Evolutionary conservation across 2,329 filamentous ascomycete genomes (phyloP).

Genomic region (Botrytis hyacinthi): DNA sequence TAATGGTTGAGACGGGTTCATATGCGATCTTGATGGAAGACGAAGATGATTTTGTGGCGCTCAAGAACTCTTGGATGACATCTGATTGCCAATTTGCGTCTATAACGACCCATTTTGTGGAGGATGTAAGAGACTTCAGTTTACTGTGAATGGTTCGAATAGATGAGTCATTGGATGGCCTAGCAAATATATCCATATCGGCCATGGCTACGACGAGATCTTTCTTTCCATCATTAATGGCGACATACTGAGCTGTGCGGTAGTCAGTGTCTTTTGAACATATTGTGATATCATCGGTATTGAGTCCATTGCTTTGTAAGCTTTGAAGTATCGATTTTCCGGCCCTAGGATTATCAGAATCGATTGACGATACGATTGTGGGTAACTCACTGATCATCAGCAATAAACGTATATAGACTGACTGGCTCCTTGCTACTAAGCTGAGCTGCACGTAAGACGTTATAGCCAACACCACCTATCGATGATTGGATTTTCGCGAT

Average conservation of each 20-base stretch:
- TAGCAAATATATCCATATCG: constrained; percentile 68
- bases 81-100: constrained; percentile 81
- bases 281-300: constrained; percentile 55
- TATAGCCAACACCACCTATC: constrained; percentile 87
- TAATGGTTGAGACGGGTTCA: constrained; percentile 84
- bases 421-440: constrained; percentile 63
- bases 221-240: constrained; percentile 80
- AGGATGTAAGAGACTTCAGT: constrained; percentile 8
- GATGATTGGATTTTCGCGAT: constrained; percentile 77
- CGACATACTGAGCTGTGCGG: constrained; percentile 86
- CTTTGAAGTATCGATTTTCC: constrained; percentile 70
- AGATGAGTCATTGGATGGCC: constrained; percentile 46
- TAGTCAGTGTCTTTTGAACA: constrained; percentile 7
- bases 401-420: constrained; percentile 74
- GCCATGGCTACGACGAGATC: constrained; percentile 91
- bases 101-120: constrained; percentile 69
- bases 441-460: constrained; percentile 82
- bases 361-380: not conserved
- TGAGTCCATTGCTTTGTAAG: constrained; percentile 63
- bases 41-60: constrained; percentile 37
- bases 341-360: constrained; percentile 48
- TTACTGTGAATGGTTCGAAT: not conserved
- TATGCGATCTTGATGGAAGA: constrained; percentile 65
- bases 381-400: constrained; percentile 64
- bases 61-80: constrained; percentile 66